Percentiles rank a stretch among this genome's conserved stretches.
Conservation (phyloP, 306 rosid genomes). For the Mimosa pudica region DNA sequence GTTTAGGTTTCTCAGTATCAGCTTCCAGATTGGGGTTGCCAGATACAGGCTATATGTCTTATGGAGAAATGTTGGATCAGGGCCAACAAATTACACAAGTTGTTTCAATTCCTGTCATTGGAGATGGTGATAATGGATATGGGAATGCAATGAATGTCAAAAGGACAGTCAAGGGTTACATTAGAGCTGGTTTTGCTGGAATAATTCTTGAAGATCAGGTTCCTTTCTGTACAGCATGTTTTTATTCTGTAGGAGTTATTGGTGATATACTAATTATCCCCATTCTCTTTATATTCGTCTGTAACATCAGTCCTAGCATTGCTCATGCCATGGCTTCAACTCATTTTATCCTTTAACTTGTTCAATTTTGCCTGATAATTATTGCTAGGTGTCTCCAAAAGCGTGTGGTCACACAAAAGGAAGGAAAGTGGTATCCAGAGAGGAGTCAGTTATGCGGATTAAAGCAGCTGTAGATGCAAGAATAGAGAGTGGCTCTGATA, state of each 20-base stretch:
- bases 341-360: background rate
- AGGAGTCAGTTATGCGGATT: slow-evolving; percentile 76
- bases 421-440: slow-evolving; percentile 76
- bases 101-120: slow-evolving; percentile 81
- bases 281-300: background rate
- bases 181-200: slow-evolving; percentile 83
- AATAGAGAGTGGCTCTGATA: slow-evolving; percentile 81
- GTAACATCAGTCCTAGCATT: background rate
- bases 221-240: slow-evolving; percentile 3
- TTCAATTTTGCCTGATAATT: slow-evolving; percentile 6
- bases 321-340: slow-evolving; percentile 4
- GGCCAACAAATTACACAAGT: slow-evolving; percentile 70
- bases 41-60: slow-evolving; percentile 79
- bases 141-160: slow-evolving; percentile 91
- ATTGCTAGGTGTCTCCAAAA: slow-evolving; percentile 75
- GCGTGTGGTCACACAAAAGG: slow-evolving; percentile 91
- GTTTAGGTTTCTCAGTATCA: slow-evolving; percentile 74
- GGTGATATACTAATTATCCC: background rate
- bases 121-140: slow-evolving; percentile 89
- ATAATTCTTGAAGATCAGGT: slow-evolving; percentile 93
- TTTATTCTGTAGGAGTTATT: slow-evolving; percentile 1
- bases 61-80: slow-evolving; percentile 84
- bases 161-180: slow-evolving; percentile 81
- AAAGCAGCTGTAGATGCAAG: slow-evolving; percentile 85
- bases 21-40: slow-evolving; percentile 85